Percentiles rank a stretch among this genome's conserved stretches.
Evolutionary conservation across 805 yeast genomes (phyloP).

Genomic region (Lipomyces yamadae): DNA sequence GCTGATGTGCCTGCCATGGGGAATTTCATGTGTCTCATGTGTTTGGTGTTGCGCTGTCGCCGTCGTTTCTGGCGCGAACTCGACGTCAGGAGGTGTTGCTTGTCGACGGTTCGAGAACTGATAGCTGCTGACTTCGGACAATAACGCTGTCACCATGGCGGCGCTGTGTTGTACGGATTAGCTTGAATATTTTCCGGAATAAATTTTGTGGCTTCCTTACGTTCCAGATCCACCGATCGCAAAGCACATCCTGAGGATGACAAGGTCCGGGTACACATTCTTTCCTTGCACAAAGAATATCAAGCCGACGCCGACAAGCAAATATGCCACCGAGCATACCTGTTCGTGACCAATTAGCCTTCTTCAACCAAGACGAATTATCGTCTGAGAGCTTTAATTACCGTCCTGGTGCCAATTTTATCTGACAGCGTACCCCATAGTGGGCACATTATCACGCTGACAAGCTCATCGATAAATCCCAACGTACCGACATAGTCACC

Average conservation of each 20-base stretch:
- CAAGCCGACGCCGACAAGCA: conserved; percentile 55
- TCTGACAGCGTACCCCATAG: conserved; percentile 68
- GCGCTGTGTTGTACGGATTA: conserved; percentile 42
- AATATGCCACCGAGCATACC: conserved; percentile 53
- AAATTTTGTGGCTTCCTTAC: background rate
- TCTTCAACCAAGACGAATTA: background rate
- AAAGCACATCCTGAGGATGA: conserved; percentile 59
- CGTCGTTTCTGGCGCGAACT: background rate
- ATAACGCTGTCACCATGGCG: conserved; percentile 64
- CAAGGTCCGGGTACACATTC: conserved; percentile 56
- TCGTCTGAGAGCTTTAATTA: conserved; percentile 36
- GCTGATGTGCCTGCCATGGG: background rate
- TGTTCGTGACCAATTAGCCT: background rate
- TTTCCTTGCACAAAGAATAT: conserved; percentile 56
- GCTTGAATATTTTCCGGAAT: background rate
- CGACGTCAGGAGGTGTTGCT: background rate
- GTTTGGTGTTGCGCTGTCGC: background rate
- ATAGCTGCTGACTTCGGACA: conserved; percentile 51
- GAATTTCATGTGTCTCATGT: background rate
- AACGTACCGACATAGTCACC: conserved; percentile 57
- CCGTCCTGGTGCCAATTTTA: conserved; percentile 62
- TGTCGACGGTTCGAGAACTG: conserved; percentile 4
- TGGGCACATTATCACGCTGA: conserved; percentile 60
- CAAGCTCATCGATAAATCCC: conserved; percentile 64
- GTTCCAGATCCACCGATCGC: conserved; percentile 61